These are phyloP conservation scores for Paraglomus occultum DNA, from an alignment of 192 early-diverging fungal species.

Conservation along the genomic window DNA sequence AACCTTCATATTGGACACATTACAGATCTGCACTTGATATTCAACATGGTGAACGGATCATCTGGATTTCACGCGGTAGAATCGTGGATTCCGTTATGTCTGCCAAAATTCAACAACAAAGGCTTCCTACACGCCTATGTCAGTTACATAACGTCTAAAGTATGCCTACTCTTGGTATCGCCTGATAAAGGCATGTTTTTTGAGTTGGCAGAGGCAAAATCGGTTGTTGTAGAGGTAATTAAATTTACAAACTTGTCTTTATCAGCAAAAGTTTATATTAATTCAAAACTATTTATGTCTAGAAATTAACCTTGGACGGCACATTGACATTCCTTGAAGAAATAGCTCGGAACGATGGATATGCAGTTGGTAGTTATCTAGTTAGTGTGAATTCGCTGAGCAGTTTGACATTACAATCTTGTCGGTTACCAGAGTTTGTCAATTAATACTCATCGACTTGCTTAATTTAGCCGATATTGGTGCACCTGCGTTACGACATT, in stretches of 20 bases:
- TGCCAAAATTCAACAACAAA: constrained; percentile 85
- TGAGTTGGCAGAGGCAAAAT: constrained; percentile 68
- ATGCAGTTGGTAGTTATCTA: constrained; percentile 11
- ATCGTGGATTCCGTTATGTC: constrained; percentile 92
- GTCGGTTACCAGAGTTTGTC: neutral
- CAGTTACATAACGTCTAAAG: constrained; percentile 69
- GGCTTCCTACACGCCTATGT: constrained; percentile 90
- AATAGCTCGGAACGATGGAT: constrained; percentile 37
- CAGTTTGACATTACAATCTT: neutral
- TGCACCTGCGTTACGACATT: constrained; percentile 68
- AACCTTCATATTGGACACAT: neutral
- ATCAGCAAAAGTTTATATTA: constrained; percentile 30
- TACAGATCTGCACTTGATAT: constrained; percentile 73
- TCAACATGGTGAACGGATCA: constrained; percentile 77
- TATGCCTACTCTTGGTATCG: constrained; percentile 72
- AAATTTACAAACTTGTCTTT: constrained; percentile 32
- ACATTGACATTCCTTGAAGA: constrained; percentile 34
- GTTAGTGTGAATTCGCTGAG: neutral
- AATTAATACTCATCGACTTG: neutral
- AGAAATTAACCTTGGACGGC: constrained; percentile 22
- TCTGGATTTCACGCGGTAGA: constrained; percentile 76
- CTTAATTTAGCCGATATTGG: constrained; percentile 52
- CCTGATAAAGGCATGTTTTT: constrained; percentile 85
- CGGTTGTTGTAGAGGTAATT: constrained; percentile 58
- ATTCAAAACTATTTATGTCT: constrained; percentile 33